Percentiles rank a stretch among this genome's conserved stretches.
Evolutionary conservation across 306 rosid genomes (phyloP).

Genomic region (Lablab purpureus): DNA sequence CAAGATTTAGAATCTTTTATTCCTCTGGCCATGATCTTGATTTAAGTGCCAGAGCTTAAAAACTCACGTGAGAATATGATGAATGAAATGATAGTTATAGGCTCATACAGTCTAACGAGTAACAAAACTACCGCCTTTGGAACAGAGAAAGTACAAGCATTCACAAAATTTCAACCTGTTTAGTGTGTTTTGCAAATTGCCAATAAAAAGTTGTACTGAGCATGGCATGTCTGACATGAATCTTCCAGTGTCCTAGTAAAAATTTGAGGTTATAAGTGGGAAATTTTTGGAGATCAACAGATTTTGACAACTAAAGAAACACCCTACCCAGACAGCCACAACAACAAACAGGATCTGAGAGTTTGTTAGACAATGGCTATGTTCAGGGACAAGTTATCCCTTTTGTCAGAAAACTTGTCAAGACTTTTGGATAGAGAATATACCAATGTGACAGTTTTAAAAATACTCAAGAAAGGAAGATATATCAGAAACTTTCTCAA

Average conservation of each 20-base stretch:
- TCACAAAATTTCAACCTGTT: neutral
- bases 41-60: neutral
- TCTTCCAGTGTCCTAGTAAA: neutral
- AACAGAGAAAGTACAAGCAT: slow-evolving; percentile 13
- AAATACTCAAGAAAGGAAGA: slow-evolving; percentile 15
- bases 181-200: slow-evolving; percentile 14
- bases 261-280: slow-evolving; percentile 4
- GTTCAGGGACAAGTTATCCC: neutral
- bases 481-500: slow-evolving; percentile 3
- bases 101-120: neutral
- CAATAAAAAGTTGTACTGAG: neutral
- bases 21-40: neutral
- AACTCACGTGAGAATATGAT: neutral
- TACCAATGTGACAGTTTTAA: slow-evolving; percentile 13
- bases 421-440: neutral
- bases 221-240: neutral
- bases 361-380: neutral
- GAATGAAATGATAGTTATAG: neutral
- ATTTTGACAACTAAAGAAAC: slow-evolving; percentile 2
- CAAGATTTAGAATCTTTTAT: neutral
- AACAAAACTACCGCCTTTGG: neutral
- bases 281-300: neutral
- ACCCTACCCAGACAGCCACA: neutral
- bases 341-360: neutral
- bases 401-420: neutral